Base-by-base conservation (phyloP, 257 asterid species). In the Fraxinus cuspidata region DNA sequence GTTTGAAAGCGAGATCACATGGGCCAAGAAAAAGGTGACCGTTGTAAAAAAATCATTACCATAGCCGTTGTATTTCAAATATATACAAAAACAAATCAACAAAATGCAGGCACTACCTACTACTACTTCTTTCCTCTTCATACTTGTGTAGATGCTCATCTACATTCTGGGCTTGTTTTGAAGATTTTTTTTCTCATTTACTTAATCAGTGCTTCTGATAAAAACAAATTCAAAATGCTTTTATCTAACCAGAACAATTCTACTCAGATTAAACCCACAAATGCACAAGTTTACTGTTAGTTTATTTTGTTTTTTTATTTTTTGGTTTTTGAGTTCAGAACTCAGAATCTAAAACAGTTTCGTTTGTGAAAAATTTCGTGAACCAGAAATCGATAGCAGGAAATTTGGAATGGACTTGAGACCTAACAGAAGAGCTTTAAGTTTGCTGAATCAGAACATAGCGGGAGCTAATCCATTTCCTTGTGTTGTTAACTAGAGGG, bases 21-120 rank as follows among this genome's bases (percentile, higher is more conserved):
- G 67, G 76, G 74, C 78, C 88, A 77, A 74, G 87, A 76, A 86
- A 78, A 85, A 56, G 67, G 85, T 86, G 91, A 91, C 96, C 97
- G 97, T 93, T 93, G 90, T 74, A 7, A 35, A 74, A 82, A 84
- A 85, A 81, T 83, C 49, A 1, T 40, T 40, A 40, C 49, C 49
- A 40, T 40, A 2, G 15, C 97, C 97, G 97, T 93, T 93, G 79
- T 77, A 85, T 91, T 93, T 87, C 89, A 92, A 92, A 86, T 56
- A 1, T 2, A 29, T 16, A 49, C 19, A 49, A 49, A 49, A 15
- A 49, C 21, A 40, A 10, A 40, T 40, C 49, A 40, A 11, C 27
- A 72, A 76, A 76, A 9, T 74, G n/a, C 85, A 25, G 40, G 40
- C 35, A 29, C 4, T 19, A 29, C 90, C 90, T 63, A 68, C 78